Evolutionary conservation across 225 moss, liverwort and hornwort species (phyloP).

Genomic region (Pseudisothecium myosuroides): DNA sequence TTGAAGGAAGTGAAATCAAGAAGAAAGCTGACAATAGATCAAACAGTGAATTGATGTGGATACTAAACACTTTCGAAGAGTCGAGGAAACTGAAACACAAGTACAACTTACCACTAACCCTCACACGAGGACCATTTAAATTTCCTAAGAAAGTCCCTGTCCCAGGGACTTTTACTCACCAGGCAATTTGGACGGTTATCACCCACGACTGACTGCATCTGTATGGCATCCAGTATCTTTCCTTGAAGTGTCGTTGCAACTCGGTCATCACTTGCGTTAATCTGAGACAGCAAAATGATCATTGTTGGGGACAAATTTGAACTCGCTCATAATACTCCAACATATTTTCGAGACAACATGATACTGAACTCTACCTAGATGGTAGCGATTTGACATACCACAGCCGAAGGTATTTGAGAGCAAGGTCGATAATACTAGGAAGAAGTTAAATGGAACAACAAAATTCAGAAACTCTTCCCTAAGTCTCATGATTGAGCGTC

Average conservation of each 20-base stretch:
- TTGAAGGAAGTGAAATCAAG: background rate
- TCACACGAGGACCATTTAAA: background rate
- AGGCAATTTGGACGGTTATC: slow-evolving; percentile 90
- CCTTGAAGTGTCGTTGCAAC: slow-evolving; percentile 69
- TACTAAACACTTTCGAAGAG: background rate
- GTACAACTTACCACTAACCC: background rate
- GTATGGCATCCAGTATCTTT: slow-evolving; percentile 92
- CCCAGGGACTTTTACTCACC: slow-evolving; percentile 21
- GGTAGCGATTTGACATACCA: background rate
- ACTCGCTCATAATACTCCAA: background rate
- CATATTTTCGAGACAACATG: background rate
- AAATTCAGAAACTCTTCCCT: background rate
- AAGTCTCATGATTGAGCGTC: background rate
- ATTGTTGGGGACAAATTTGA: background rate
- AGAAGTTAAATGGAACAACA: background rate
- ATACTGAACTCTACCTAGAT: background rate
- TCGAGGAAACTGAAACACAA: background rate
- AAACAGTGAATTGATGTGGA: background rate
- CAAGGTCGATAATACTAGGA: background rate
- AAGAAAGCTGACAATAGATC: background rate
- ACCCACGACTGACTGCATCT: slow-evolving; percentile 85
- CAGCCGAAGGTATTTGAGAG: background rate
- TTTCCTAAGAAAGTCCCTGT: background rate
- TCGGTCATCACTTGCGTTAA: slow-evolving; percentile 94
- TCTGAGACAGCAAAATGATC: slow-evolving; percentile 23